A percentile compares a stretch with the other conserved stretches of the same genome.
Evolutionary conservation across 2,329 filamentous ascomycete species (phyloP).

Genomic region (Ceratocystis colombiana): DNA sequence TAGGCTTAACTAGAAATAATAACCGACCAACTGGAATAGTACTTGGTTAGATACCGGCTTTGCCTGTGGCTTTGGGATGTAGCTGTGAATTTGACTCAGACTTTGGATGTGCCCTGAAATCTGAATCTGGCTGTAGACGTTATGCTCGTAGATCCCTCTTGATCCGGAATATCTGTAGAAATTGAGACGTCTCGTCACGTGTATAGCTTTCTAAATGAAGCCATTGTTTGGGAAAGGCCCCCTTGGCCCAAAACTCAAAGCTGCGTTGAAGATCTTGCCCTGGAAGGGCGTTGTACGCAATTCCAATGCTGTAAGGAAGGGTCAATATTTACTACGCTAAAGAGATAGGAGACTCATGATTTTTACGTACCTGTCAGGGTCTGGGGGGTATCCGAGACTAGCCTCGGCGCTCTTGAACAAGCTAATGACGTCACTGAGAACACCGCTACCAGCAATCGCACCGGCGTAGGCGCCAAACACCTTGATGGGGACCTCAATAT

Average conservation of each 20-base stretch:
- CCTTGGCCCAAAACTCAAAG: slow-evolving; percentile 64
- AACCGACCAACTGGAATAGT: background rate
- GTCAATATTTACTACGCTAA: no score
- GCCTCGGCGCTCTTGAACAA: slow-evolving; percentile 57
- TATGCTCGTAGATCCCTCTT: slow-evolving; percentile 41
- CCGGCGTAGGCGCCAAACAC: slow-evolving; percentile 71
- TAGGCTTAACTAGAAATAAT: slow-evolving; percentile 1
- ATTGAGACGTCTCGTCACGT: slow-evolving; percentile 37
- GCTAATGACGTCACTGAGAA: slow-evolving; percentile 56
- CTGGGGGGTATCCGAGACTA: slow-evolving; percentile 57
- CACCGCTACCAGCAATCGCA: slow-evolving; percentile 62
- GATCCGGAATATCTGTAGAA: slow-evolving; percentile 43
- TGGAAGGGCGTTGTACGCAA: slow-evolving; percentile 64
- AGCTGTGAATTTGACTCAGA: background rate
- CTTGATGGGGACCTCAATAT: slow-evolving; percentile 62
- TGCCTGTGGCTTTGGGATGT: background rate
- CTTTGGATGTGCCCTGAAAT: background rate
- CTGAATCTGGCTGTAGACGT: slow-evolving; percentile 4
- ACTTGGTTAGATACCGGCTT: background rate
- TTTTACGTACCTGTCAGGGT: slow-evolving; percentile 56
- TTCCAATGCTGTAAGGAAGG: slow-evolving; percentile 49
- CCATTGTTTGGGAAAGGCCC: slow-evolving; percentile 61
- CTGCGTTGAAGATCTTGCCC: slow-evolving; percentile 54
- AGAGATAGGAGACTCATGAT: slow-evolving; percentile 10
- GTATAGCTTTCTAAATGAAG: slow-evolving; percentile 49